These are phyloP conservation scores for Neltuma alba DNA, from an alignment of 306 rosid genomes.

Conservation along the genomic window DNA sequence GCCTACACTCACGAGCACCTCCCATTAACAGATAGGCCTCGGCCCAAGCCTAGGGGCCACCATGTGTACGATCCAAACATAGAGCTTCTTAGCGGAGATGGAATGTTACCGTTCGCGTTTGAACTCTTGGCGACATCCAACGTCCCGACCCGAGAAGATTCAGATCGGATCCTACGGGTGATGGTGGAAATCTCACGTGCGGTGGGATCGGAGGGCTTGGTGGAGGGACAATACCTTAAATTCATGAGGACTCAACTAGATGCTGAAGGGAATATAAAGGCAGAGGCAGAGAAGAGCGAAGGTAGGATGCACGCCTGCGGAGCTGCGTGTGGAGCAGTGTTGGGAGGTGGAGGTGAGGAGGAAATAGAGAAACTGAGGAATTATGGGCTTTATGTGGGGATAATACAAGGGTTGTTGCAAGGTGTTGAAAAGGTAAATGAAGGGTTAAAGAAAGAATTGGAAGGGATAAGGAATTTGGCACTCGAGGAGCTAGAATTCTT, in stretches of 20 bases:
- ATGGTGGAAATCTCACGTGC: slow-evolving; percentile 59
- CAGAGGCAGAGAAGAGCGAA: no score
- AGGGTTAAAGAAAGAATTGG: background rate
- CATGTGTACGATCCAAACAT: slow-evolving; percentile 39
- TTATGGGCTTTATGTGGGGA: no score
- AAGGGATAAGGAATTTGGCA: no score
- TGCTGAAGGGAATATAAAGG: slow-evolving; percentile 24
- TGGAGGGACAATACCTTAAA: slow-evolving; percentile 43
- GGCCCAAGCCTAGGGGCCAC: no score
- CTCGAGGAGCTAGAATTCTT: slow-evolving; percentile 46
- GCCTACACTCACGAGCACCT: no score
- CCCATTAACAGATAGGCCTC: no score
- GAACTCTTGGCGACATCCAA: slow-evolving; percentile 48
- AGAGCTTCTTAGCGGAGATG: slow-evolving; percentile 57
- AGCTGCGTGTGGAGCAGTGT: slow-evolving; percentile 69
- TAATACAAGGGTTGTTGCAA: background rate
- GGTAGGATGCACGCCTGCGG: slow-evolving; percentile 66
- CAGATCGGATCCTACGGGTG: slow-evolving; percentile 54
- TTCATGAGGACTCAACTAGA: background rate
- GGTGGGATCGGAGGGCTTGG: slow-evolving; percentile 50
- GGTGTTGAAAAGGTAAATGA: slow-evolving; percentile 28
- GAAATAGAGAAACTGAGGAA: no score
- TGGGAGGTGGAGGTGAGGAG: slow-evolving; percentile 70
- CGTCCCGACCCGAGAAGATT: slow-evolving; percentile 29
- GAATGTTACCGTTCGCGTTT: slow-evolving; percentile 53